Conservation (phyloP, 2,329 filamentous ascomycete genomes). For the Fusarium caatingaense region DNA sequence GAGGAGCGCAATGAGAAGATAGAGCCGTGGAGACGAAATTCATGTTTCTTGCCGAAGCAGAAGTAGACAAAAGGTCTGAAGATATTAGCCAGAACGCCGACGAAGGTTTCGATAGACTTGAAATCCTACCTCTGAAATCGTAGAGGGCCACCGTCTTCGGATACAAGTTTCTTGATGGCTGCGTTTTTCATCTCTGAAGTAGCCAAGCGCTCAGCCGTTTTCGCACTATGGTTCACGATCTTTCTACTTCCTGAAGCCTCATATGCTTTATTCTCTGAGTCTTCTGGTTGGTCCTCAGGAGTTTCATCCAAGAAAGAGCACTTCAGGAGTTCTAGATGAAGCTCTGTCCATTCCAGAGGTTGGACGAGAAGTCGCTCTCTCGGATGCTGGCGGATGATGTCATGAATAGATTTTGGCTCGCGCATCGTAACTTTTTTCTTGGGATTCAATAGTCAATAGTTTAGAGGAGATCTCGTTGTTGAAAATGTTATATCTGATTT, state of each 20-base stretch:
- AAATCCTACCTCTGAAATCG: constrained; percentile 32
- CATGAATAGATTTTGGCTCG: constrained; percentile 17
- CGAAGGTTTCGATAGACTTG: rapidly evolving
- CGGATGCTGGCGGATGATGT: constrained; percentile 41
- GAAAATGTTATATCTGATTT: background rate
- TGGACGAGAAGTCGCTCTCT: constrained; percentile 43
- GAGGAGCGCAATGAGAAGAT: constrained; percentile 29
- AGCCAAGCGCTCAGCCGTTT: constrained; percentile 36
- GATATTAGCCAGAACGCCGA: background rate
- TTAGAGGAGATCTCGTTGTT: background rate
- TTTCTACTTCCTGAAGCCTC: constrained; percentile 4
- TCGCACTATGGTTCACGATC: constrained; percentile 17
- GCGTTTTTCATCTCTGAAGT: constrained; percentile 39
- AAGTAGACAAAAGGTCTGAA: constrained; percentile 41
- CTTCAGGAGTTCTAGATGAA: constrained; percentile 37
- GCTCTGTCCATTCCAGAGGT: constrained; percentile 39
- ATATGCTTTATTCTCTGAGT: rapidly evolving
- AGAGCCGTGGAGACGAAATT: constrained; percentile 41
- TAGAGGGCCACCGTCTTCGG: constrained; percentile 36
- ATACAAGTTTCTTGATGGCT: constrained; percentile 35
- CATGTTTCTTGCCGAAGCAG: constrained; percentile 34
- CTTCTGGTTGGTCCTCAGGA: rapidly evolving
- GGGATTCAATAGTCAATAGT: background rate
- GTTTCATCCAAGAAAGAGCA: constrained; percentile 25
- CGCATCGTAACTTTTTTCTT: background rate